Evolutionary conservation across 768 basidiomycete genomes (phyloP), one percentile per base, ranked within the genome.

Genomic region (Zangia roseola): DNA sequence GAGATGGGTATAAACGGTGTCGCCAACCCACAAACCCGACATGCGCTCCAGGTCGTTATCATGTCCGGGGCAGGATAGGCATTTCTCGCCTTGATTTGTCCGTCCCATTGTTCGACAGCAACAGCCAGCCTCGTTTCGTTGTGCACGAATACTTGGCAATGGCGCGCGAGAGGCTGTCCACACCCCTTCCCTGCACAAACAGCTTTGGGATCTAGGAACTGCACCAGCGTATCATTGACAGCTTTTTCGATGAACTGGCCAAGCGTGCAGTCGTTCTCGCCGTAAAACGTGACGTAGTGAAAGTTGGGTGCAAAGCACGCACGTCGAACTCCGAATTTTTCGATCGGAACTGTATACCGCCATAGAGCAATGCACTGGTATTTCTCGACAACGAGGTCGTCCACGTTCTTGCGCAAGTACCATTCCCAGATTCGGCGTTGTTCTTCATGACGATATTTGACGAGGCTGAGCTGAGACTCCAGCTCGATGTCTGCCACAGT

Each of bases 391-490:
- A 89, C 80, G 58, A 98, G 86, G 60, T 91, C 88, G 60, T 93
- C 90, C 12, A 72, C 63, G 62, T 94, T 92, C 69, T 91, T 89
- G 42, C 89, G 81, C 10, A 90, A 72, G 62, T 95, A 95, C 94
- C 93, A 97, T 59, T 93, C 90, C 94, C 94, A 97, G 24, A 95
- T 81, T 36, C 90, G 84, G 31, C 88, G 80, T 54, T 91, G 88
- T 57, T 95, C 92, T 56, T 87, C 86, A 47, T 94, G 89, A 55
- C 86, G 84, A 75, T 84, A 86, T 63, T 87, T 84, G 33, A 89
- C 70, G 31, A 82, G 73, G 40, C 78, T 79, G 34, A 88, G 79
- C 17, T 75, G 78, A 60, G 90, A 91, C 61, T 94, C 86, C 31
- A 84, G 70, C 10, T 76, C 69, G 40, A 97, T 91, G 57, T 94